Evolutionary conservation across 108 stramenopile genomes (phyloP), one percentile per base, ranked within the genome.

Genomic region (Skeletonema tropicum): DNA sequence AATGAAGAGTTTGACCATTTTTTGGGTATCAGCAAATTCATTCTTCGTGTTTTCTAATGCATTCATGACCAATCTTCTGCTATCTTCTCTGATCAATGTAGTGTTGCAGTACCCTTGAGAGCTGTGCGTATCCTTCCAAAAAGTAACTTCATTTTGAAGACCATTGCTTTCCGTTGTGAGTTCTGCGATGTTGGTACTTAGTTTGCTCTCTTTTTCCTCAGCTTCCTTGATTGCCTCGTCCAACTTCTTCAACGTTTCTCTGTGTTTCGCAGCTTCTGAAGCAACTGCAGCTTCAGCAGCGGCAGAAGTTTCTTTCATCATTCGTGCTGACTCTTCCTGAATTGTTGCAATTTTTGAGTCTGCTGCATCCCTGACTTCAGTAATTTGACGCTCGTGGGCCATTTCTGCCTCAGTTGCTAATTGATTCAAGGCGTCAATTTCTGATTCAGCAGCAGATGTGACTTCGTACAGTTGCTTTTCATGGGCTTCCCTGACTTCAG

Each of bases 91-190:
- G 6, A 81, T 60, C 21, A 81, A 63, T 9, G 80, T 81, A 29
- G 63, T 58, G 64, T 81, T 81, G 39, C 80, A 81, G 42, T 79
- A 79, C 45, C 78, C 78, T 52, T 79, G 78, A 26, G 58, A 48
- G 42, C 63, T 39, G 26, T 79, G 71, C 9, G 78, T 79, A 55
- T 75, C 59, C 36, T 74, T 74, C 80, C 80, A 81, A 55, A 71
- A 75, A 6, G 70, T 57, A 29, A 81, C 55, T 49, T 81, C 80
- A 70, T 75, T 66, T 41, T 71, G 59, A n/a, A 81, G 68, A 60
- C 61, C 45, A 67, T 45, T 60, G 5, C 59, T 70, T 35, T 3
- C 41, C 19, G 25, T 39, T 64, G 31, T 41, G 26, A 42, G 17
- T 39, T 60, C 21, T 61, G 64, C 74, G 55, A 81, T 58, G 35